phyloP scores from a whole-genome alignment of 345 rosid genomes.

The Eucalyptus paniculata region DNA sequence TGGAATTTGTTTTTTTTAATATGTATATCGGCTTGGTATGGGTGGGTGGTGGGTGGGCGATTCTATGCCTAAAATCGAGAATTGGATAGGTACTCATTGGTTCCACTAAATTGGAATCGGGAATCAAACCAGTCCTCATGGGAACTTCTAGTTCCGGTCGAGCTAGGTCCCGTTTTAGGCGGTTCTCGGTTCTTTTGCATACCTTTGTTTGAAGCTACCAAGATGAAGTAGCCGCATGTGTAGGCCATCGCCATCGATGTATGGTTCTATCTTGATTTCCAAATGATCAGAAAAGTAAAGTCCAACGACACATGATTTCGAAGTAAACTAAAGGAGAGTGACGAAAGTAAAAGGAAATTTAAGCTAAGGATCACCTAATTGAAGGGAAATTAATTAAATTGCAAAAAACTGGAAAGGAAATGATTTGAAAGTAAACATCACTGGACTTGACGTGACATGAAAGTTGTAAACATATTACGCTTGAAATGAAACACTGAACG shows the following conservation, averaged over 20 bases:
- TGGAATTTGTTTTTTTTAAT: no score
- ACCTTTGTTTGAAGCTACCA: not conserved
- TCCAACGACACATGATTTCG: not conserved
- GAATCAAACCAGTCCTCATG: fast-evolving
- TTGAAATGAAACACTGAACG: not conserved
- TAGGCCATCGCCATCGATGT: not conserved
- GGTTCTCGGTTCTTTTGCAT: fast-evolving
- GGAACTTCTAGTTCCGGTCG: fast-evolving
- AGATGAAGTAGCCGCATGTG: not conserved
- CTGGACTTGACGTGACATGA: not conserved
- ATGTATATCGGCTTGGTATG: no score
- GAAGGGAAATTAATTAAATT: not conserved
- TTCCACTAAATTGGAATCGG: no score
- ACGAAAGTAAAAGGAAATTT: not conserved
- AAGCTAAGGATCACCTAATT: not conserved
- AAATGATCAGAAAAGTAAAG: not conserved
- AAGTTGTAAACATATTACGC: not conserved
- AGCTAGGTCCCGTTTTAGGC: fast-evolving
- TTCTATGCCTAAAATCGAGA: fast-evolving
- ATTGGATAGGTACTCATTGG: no score
- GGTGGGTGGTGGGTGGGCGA: no score
- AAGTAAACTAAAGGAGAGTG: not conserved
- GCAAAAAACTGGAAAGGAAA: not conserved
- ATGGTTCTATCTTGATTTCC: not conserved
- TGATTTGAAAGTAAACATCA: not conserved